phyloP scores from a whole-genome alignment of 768 basidiomycete genomes.

The Lactarius hengduanensis region DNA sequence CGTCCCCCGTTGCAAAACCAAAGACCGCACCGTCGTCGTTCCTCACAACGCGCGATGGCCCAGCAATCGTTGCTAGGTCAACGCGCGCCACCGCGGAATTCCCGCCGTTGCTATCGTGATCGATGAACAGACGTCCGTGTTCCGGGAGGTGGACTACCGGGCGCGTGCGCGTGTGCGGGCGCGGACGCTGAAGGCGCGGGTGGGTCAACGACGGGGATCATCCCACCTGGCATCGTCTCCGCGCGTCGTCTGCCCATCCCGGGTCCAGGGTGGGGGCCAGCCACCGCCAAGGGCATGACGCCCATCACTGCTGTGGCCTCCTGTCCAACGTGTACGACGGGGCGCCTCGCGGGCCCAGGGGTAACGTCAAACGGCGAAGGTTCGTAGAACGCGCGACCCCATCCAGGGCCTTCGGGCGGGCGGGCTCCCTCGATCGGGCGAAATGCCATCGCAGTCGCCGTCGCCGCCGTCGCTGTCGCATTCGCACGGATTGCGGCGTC shows the following conservation, averaged over 20 bases:
- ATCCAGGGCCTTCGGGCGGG: conserved; percentile 23
- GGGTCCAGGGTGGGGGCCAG: not conserved
- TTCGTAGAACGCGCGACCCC: conserved; percentile 30
- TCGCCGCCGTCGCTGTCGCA: conserved; percentile 23
- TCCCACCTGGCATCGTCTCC: conserved; percentile 30
- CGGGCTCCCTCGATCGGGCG: conserved; percentile 24
- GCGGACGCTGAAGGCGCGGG: not conserved
- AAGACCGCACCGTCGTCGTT: conserved; percentile 23
- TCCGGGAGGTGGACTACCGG: conserved; percentile 18
- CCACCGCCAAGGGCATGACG: not conserved
- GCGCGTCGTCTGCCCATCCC: conserved; percentile 27
- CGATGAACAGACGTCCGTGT: conserved; percentile 19
- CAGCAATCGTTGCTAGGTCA: conserved; percentile 32
- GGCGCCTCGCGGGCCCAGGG: conserved; percentile 18
- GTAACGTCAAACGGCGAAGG: conserved; percentile 25
- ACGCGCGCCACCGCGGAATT: not conserved
- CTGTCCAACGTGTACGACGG: conserved; percentile 24
- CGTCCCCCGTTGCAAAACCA: conserved; percentile 26
- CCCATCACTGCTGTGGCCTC: conserved; percentile 18
- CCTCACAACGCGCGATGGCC: conserved; percentile 24
- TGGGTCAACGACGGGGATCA: conserved; percentile 28
- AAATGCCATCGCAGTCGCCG: conserved; percentile 24
- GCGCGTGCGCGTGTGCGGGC: not conserved
- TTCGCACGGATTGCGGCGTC: conserved; percentile 27
- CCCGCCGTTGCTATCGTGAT: not conserved